Conservation (phyloP, 805 yeast species). For the Candida saitoana region DNA sequence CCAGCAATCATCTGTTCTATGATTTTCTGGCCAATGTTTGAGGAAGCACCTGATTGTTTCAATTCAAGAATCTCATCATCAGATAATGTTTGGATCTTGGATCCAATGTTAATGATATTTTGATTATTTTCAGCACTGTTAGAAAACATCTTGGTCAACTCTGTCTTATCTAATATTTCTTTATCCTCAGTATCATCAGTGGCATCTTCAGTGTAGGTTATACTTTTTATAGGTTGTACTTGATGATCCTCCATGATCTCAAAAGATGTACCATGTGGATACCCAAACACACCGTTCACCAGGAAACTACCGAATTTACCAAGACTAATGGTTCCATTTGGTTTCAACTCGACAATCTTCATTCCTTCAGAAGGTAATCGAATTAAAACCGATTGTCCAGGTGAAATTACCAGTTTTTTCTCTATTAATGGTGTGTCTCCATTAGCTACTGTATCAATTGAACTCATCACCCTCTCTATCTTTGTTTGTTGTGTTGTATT, state of each 20-base stretch:
- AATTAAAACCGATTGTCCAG: constrained; percentile 56
- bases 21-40: constrained; percentile 66
- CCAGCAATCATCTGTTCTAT: constrained; percentile 78
- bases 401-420: constrained; percentile 31
- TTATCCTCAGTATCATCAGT: constrained; percentile 31
- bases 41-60: constrained; percentile 64
- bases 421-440: background rate
- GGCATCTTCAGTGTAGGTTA: constrained; percentile 26
- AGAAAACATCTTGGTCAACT: constrained; percentile 32
- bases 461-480: background rate
- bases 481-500: too few species aligned
- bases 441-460: background rate
- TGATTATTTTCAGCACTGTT: constrained; percentile 59
- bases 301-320: constrained; percentile 91
- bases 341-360: constrained; percentile 64
- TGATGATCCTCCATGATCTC: constrained; percentile 62
- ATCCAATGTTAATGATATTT: constrained; percentile 63
- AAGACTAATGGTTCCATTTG: constrained; percentile 59
- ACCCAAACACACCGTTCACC: constrained; percentile 72
- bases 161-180: constrained; percentile 35
- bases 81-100: constrained; percentile 66
- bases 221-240: constrained; percentile 47
- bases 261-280: constrained; percentile 83
- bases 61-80: constrained; percentile 80
- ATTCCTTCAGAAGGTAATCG: constrained; percentile 78